Evolutionary conservation across 306 rosid genomes (phyloP).

Genomic region (Glycine soja): DNA sequence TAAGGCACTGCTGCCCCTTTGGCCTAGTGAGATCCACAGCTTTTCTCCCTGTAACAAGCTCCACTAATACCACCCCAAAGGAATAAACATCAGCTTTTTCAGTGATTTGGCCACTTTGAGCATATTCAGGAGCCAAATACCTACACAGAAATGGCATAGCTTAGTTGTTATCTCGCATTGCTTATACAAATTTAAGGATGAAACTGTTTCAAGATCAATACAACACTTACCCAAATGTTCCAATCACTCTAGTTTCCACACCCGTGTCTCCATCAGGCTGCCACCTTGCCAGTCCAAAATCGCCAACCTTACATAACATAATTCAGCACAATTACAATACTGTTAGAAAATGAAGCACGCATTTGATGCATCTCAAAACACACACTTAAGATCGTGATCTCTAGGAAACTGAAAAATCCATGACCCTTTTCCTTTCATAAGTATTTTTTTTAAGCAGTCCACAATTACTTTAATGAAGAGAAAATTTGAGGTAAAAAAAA

Average conservation of each 20-base stretch:
- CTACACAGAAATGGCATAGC: constrained; percentile 51
- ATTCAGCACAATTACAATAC: constrained; percentile 38
- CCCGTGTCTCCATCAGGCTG: constrained; percentile 98
- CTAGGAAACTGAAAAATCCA: too few relatives aligned
- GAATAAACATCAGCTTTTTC: constrained; percentile 99
- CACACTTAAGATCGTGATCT: too few relatives aligned
- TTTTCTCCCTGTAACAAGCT: constrained; percentile 93
- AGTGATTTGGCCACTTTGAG: constrained; percentile 98
- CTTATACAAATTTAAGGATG: constrained; percentile 8
- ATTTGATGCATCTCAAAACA: too few relatives aligned
- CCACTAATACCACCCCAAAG: constrained; percentile 94
- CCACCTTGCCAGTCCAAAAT: constrained; percentile 99
- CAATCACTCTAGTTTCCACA: constrained; percentile 96
- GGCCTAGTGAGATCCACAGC: constrained; percentile 96
- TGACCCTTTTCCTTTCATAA: too few relatives aligned
- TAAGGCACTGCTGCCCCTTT: constrained; percentile 96
- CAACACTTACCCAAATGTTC: constrained; percentile 87
- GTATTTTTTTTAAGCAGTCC: too few relatives aligned
- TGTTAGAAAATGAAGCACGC: constrained; percentile 33
- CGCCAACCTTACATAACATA: constrained; percentile 80
- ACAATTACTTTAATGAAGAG: too few relatives aligned
- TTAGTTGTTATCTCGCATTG: constrained; percentile 35
- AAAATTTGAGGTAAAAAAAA: too few relatives aligned
- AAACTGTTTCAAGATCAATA: constrained; percentile 12
- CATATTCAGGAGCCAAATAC: constrained; percentile 97